These are phyloP conservation scores for Hymenoscyphus fructigenus DNA, from an alignment of 2,329 filamentous ascomycete species.

Conservation along the genomic window DNA sequence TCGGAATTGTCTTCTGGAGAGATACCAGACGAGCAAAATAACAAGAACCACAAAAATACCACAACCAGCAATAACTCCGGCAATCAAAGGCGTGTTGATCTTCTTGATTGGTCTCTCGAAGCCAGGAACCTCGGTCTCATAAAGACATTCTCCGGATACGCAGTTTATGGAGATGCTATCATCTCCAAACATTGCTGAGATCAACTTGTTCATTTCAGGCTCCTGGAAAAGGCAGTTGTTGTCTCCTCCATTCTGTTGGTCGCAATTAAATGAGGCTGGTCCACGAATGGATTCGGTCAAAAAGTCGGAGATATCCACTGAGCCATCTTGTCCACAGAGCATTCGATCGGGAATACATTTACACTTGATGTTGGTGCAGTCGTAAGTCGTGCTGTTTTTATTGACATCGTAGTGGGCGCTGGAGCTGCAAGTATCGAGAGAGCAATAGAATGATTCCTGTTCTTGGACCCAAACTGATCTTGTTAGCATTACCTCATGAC, in stretches of 20 bases:
- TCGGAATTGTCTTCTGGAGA: slow-evolving; percentile 70
- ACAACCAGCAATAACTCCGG: slow-evolving; percentile 83
- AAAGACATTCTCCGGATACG: slow-evolving; percentile 85
- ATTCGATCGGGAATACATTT: slow-evolving; percentile 87
- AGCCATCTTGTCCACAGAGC: slow-evolving; percentile 88
- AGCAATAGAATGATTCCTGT: slow-evolving; percentile 94
- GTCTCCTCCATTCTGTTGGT: slow-evolving; percentile 59
- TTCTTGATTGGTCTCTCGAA: slow-evolving; percentile 85
- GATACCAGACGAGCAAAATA: slow-evolving; percentile 81
- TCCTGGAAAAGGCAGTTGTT: slow-evolving; percentile 82
- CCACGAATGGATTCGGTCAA: slow-evolving; percentile 79
- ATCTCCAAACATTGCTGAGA: slow-evolving; percentile 86
- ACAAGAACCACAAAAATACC: slow-evolving; percentile 86
- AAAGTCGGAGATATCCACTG: slow-evolving; percentile 90
- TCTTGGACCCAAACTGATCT: slow-evolving; percentile 86
- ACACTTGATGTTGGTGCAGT: slow-evolving; percentile 82
- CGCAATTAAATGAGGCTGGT: slow-evolving; percentile 79
- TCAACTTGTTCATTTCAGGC: slow-evolving; percentile 88
- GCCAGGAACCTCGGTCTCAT: slow-evolving; percentile 88
- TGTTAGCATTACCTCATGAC: slow-evolving; percentile 24
- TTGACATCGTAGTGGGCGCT: slow-evolving; percentile 64
- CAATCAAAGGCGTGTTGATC: slow-evolving; percentile 96
- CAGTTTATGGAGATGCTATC: slow-evolving; percentile 83
- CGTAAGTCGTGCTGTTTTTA: slow-evolving; percentile 80
- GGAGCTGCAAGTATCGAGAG: slow-evolving; percentile 77